Evolutionary conservation across 176 grass and related monocot genomes (phyloP), one percentile per base, ranked within the genome.

Genomic region (Alloteropsis semialata): DNA sequence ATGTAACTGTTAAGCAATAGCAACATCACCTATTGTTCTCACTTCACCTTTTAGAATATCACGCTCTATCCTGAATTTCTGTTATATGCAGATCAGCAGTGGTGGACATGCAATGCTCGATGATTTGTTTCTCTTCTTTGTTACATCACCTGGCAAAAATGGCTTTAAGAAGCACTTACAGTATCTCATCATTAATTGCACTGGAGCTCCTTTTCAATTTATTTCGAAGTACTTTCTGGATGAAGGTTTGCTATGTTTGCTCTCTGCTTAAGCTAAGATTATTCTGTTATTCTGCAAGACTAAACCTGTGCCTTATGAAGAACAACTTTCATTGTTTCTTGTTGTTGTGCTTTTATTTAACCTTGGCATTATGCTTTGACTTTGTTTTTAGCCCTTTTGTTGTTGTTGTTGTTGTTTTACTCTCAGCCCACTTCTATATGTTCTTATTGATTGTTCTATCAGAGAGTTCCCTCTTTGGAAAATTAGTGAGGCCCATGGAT

Each of bases 201-300:
- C 87, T 51, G 62, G 51, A 55, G 75, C 56, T 44, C 92, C 92
- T 72, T 84, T 91, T 86, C 88, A 88, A 56, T 98, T 98, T 93
- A 87, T 98, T 57, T 95, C 87, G 1, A 98, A 95, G 83, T 98
- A 95, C 74, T 90, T 94, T 50, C 22, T 91, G 62, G 86, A 94
- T 75, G 88, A 97, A 94, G 95, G 92, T 97, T 87, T 82, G 83
- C 28, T 79, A 79, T 60, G 19, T 59, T 74, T 82, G 48, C 68
- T 84, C 34, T 58, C 34, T 51, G 32, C 62, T 74, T 84, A 68
- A 70, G 37, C 25, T 56, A 74, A 69, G 42, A 46, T 79, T 32
- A 72, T 58, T 60, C 34, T 80, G 24, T 87, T 87, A 59, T 46
- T 76, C 8, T 71, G 51, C 14, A 37, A 59, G 49, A 51, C 4